Base-by-base conservation (phyloP, 1,284 basidiomycete species). In the Cryptococcus sp. region DNA sequence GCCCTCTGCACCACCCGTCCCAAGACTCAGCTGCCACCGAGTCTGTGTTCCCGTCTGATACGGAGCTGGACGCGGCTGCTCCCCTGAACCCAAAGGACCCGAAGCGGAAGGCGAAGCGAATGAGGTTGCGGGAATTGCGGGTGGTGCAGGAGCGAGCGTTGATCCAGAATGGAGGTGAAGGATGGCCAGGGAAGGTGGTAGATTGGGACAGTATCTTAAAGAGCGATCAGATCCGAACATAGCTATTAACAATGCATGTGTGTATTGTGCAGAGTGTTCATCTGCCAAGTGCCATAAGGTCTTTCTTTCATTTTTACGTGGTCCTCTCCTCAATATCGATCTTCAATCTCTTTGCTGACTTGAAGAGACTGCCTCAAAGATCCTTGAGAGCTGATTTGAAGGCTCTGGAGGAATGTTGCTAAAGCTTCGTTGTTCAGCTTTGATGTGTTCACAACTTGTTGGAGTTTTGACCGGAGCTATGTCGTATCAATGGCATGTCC, bases 61-160 rank as follows among this genome's bases (percentile, higher is more conserved):
- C 85, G 53, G 91, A 91, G 71, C 77, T 83, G 28, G 91, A 93
- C 66, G 67, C 63, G 4, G 74, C 56, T 11, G 44, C 46, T 9
- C 68, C 69, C 0, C 38, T 55, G n/a, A 67, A 71, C 39, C 61
- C 68, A 2, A 61, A 71, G 12, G 83, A 90, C 48, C 86, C 86
- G 1, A 79, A 85, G 60, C 79, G 89, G 57, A 84, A 81, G 66
- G 82, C 83, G 3, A 80, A 80, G 56, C 79, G 91, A 49, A 90
- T 92, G 87, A 82, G 86, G 46, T 85, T 85, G 23, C 80, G 92
- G 54, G 93, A 96, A 74, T 77, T 96, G 58, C 81, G 86, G 47
- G 79, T 96, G 39, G 80, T 96, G 1, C 87, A 89, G 66, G 86
- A 86, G 18, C 85, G 89, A 66, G 56, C 47, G 5, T 53, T 73